These are phyloP conservation scores for Endocalyx cinctus DNA, from an alignment of 2,329 filamentous ascomycete species.

Conservation along the genomic window DNA sequence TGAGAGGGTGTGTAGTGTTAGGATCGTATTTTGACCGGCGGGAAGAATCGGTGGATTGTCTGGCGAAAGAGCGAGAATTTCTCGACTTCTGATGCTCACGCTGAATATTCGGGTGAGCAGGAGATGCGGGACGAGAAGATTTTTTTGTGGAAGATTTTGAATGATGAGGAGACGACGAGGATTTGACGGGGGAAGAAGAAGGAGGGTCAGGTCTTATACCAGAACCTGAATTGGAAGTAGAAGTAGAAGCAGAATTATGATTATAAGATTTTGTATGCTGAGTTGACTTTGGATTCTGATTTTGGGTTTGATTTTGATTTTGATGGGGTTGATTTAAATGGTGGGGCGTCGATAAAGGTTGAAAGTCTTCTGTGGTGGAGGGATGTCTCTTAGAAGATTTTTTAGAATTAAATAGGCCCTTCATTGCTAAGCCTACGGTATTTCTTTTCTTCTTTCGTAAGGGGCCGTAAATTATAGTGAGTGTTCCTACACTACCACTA, in stretches of 20 bases:
- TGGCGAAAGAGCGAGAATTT: slow-evolving; percentile 40
- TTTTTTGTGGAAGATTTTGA: slow-evolving; percentile 21
- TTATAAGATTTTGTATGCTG: no score
- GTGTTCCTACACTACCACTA: no score
- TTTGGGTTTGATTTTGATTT: slow-evolving; percentile 3
- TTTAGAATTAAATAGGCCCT: slow-evolving; percentile 30
- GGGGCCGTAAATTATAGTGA: no score
- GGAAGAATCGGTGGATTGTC: slow-evolving; percentile 44
- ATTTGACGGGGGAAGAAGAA: slow-evolving; percentile 23
- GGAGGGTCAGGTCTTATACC: no score
- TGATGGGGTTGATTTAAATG: slow-evolving; percentile 17
- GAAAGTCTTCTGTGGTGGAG: slow-evolving; percentile 24
- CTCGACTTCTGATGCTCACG: slow-evolving; percentile 33
- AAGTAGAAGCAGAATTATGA: background rate
- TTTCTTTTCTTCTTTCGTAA: no score
- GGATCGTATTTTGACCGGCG: slow-evolving; percentile 56
- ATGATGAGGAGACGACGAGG: slow-evolving; percentile 10
- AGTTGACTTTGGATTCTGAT: no score
- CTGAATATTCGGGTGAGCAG: slow-evolving; percentile 16
- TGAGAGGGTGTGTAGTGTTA: slow-evolving; percentile 82
- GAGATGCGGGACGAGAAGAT: slow-evolving; percentile 23
- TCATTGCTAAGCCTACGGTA: slow-evolving; percentile 23
- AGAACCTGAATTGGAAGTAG: no score
- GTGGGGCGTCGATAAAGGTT: slow-evolving; percentile 20
- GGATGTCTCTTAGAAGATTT: slow-evolving; percentile 28